Evolutionary conservation across 2,329 filamentous ascomycete species (phyloP).

Genomic region (Ascochyta koolunga): DNA sequence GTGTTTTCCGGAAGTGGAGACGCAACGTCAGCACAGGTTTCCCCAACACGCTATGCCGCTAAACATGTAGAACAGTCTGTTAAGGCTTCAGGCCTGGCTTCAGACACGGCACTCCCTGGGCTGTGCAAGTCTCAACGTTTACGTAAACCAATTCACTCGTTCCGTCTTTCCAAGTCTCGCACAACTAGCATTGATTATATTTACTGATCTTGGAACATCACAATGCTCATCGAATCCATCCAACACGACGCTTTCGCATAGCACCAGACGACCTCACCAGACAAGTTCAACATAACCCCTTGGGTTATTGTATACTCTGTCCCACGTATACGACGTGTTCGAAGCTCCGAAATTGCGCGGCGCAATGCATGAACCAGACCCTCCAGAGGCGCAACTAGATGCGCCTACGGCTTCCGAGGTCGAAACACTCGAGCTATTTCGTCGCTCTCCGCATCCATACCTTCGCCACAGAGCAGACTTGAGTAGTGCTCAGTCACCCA

Average conservation of each 20-base stretch:
- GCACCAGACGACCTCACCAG: slow-evolving; percentile 1
- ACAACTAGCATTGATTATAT: slow-evolving; percentile 18
- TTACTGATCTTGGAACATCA: slow-evolving; percentile 3
- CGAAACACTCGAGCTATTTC: slow-evolving; percentile 43
- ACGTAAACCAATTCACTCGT: slow-evolving; percentile 6
- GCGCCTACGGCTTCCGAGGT: slow-evolving; percentile 29
- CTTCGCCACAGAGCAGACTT: slow-evolving; percentile 40
- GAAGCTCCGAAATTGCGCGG: slow-evolving; percentile 9
- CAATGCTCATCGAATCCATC: slow-evolving; percentile 20
- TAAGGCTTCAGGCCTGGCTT: slow-evolving; percentile 22
- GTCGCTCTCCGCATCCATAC: slow-evolving; percentile 49
- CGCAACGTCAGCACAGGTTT: slow-evolving; percentile 37
- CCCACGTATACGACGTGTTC: slow-evolving; percentile 5
- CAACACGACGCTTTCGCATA: slow-evolving; percentile 18
- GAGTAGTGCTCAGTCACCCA: slow-evolving; percentile 24
- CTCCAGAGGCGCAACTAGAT: slow-evolving; percentile 26
- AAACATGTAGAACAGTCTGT: slow-evolving; percentile 35
- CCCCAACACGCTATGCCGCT: slow-evolving; percentile 28
- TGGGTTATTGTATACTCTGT: not conserved
- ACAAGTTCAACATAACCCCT: not conserved
- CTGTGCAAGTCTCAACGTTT: slow-evolving; percentile 22
- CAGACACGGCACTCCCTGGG: slow-evolving; percentile 16
- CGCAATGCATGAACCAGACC: slow-evolving; percentile 23
- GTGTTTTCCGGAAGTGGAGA: slow-evolving; percentile 25
- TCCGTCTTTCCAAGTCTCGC: not conserved